Conservation (phyloP, 306 rosid genomes). For the Pyrus pyrifolia region DNA sequence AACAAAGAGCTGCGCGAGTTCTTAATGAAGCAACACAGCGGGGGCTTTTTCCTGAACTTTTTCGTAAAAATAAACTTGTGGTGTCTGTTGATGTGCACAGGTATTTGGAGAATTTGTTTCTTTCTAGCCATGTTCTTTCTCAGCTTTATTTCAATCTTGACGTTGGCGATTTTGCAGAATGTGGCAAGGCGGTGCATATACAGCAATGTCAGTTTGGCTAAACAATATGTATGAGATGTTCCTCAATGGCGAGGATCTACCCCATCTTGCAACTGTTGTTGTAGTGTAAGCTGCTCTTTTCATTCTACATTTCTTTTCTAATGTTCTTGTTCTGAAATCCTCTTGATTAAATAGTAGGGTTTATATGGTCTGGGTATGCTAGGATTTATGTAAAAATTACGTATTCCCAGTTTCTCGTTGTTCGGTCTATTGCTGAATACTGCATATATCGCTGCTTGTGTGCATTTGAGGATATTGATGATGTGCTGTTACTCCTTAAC, state of each 20-base stretch:
- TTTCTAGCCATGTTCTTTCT: slow-evolving; percentile 2
- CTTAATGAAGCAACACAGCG: slow-evolving; percentile 84
- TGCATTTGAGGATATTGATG: background rate
- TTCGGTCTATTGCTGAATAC: background rate
- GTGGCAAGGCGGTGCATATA: slow-evolving; percentile 91
- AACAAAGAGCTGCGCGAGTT: slow-evolving; percentile 85
- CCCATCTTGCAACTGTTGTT: slow-evolving; percentile 76
- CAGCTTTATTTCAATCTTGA: slow-evolving; percentile 8
- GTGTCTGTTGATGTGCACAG: slow-evolving; percentile 92
- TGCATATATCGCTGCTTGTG: background rate
- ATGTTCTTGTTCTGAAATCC: background rate
- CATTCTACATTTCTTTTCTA: slow-evolving; percentile 3
- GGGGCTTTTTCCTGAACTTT: slow-evolving; percentile 88
- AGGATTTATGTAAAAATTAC: background rate
- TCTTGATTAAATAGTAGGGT: background rate
- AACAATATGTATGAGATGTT: slow-evolving; percentile 69
- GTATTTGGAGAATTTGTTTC: slow-evolving; percentile 30
- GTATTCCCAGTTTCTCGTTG: background rate
- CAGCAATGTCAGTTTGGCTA: slow-evolving; percentile 84
- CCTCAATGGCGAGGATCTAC: slow-evolving; percentile 56
- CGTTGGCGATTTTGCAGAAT: slow-evolving; percentile 48
- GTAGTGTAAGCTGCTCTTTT: slow-evolving; percentile 60
- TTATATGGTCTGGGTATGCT: background rate
- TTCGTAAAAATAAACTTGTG: slow-evolving; percentile 66
- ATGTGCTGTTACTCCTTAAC: background rate